These are phyloP conservation scores for Sechiopsis laciniata DNA, from an alignment of 306 rosid species.

Conservation along the genomic window DNA sequence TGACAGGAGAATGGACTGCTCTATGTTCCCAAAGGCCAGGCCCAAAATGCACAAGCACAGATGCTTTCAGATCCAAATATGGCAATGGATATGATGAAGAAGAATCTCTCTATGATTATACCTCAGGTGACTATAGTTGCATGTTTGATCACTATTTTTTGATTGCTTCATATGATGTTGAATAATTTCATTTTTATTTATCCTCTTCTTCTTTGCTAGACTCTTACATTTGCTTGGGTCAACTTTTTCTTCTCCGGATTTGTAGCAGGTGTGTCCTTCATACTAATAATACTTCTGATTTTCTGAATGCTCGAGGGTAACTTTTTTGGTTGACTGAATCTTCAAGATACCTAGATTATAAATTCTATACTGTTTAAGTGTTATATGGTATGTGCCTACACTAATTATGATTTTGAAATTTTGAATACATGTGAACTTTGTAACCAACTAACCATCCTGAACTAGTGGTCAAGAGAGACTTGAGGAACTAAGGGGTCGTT, in stretches of 20 bases:
- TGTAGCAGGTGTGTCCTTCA: constrained; percentile 68
- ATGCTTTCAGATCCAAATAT: constrained; percentile 99
- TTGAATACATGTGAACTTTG: too few species aligned
- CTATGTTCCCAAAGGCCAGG: constrained; percentile 89
- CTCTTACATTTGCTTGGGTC: constrained; percentile 99
- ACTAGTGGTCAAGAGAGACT: too few species aligned
- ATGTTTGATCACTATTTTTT: neutral
- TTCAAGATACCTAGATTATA: constrained; percentile 1
- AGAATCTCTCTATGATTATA: constrained; percentile 93
- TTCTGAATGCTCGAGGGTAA: neutral
- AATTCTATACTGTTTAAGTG: neutral
- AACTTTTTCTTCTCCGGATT: constrained; percentile 99
- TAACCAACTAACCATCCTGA: too few species aligned
- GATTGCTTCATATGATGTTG: neutral
- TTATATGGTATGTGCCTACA: too few species aligned
- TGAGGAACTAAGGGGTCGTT: too few species aligned
- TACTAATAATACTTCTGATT: neutral
- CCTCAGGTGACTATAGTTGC: constrained; percentile 64
- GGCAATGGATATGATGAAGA: constrained; percentile 99
- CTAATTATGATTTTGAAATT: too few species aligned
- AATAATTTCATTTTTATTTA: neutral
- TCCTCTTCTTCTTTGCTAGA: constrained; percentile 47
- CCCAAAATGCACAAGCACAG: constrained; percentile 82
- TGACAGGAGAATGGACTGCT: constrained; percentile 80
- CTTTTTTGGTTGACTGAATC: constrained; percentile 5